phyloP scores from a whole-genome alignment of 148 eudicot genomes.

The Diospyros kaki region DNA sequence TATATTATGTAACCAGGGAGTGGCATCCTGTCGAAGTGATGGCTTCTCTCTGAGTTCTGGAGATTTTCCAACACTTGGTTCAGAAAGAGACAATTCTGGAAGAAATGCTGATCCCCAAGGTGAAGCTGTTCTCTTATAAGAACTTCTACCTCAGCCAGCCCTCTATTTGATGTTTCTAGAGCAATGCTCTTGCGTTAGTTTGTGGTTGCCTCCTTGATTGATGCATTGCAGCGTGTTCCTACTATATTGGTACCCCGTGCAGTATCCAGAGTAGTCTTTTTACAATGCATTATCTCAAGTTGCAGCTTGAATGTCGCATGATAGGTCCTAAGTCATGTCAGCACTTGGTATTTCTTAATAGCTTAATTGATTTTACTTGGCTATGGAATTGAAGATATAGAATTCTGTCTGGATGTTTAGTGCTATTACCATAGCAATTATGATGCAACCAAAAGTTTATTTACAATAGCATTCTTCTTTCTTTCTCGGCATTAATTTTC shows the following conservation, averaged over 20 bases:
- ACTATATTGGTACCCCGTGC: neutral
- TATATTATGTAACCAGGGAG: slow-evolving; percentile 45
- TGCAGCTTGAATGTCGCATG: neutral
- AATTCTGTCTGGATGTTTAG: neutral
- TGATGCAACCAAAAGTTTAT: neutral
- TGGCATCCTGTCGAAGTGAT: slow-evolving; percentile 36
- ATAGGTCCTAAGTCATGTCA: neutral
- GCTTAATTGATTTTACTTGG: neutral
- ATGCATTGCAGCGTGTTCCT: neutral
- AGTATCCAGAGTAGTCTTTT: neutral
- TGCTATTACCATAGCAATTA: neutral
- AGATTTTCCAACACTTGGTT: slow-evolving; percentile 94
- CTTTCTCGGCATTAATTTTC: neutral
- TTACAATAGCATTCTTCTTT: neutral
- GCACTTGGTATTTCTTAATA: neutral
- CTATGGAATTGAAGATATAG: neutral
- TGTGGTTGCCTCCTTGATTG: neutral
- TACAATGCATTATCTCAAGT: neutral
- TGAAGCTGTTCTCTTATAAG: slow-evolving; percentile 21
- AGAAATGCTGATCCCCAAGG: slow-evolving; percentile 53
- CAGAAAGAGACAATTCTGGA: slow-evolving; percentile 62
- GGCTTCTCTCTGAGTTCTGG: slow-evolving; percentile 81
- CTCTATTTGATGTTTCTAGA: neutral
- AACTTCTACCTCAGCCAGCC: neutral
- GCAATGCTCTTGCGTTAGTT: neutral